A percentile compares a stretch with the other conserved stretches of the same genome.
Conservation (phyloP, 768 basidiomycete genomes). For the Lentinula edodes region DNA sequence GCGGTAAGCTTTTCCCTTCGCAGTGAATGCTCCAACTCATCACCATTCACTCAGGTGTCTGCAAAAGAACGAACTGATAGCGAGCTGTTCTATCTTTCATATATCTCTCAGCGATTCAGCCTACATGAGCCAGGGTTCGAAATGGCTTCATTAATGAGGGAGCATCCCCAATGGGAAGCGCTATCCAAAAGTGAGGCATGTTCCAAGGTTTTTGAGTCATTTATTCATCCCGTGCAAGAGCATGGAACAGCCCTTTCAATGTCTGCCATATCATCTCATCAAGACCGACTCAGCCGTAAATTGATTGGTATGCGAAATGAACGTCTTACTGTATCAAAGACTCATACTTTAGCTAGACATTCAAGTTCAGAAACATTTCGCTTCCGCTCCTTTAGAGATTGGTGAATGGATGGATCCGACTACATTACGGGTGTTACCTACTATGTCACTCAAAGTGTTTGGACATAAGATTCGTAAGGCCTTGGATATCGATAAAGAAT, state of each 20-base stretch:
- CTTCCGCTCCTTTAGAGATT: constrained; percentile 10
- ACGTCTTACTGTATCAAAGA: not conserved
- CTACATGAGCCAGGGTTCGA: constrained; percentile 34
- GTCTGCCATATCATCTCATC: constrained; percentile 19
- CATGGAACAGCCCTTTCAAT: constrained; percentile 48
- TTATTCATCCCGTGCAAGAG: constrained; percentile 30
- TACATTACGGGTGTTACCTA: constrained; percentile 54
- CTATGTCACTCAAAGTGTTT: constrained; percentile 62
- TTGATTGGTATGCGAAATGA: constrained; percentile 49
- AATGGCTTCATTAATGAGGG: constrained; percentile 22
- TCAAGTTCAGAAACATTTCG: constrained; percentile 10
- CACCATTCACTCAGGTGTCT: constrained; percentile 46
- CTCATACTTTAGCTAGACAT: constrained; percentile 16
- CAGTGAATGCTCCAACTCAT: not conserved
- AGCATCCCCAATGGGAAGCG: constrained; percentile 61
- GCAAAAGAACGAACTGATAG: constrained; percentile 69
- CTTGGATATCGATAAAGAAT: constrained; percentile 26
- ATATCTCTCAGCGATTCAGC: constrained; percentile 41
- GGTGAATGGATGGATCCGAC: constrained; percentile 15
- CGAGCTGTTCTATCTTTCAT: constrained; percentile 78
- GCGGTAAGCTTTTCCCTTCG: constrained; percentile 34
- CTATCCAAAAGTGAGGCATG: constrained; percentile 54
- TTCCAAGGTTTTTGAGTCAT: constrained; percentile 2
- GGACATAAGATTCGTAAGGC: constrained; percentile 59
- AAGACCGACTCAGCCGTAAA: constrained; percentile 52